phyloP scores from a whole-genome alignment of 306 rosid species.

The Cicer judaicum region DNA sequence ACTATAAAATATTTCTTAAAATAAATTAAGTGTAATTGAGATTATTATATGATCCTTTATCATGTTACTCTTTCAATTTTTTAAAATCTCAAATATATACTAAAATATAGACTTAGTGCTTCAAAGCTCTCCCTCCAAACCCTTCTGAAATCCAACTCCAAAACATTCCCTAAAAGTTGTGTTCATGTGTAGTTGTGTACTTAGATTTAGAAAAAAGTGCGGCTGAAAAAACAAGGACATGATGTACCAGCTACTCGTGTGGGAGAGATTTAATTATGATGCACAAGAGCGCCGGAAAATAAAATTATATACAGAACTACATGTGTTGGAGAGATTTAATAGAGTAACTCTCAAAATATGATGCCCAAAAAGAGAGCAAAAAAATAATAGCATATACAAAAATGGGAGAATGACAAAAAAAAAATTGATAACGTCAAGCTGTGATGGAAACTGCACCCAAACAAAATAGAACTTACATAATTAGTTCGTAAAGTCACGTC shows the following conservation, averaged over 20 bases:
- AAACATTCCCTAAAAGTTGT: neutral
- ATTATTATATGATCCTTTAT: too few relatives aligned
- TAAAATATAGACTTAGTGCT: too few relatives aligned
- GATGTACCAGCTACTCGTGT: constrained; percentile 6
- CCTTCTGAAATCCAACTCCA: too few relatives aligned
- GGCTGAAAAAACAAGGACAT: neutral
- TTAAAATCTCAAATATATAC: too few relatives aligned
- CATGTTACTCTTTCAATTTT: too few relatives aligned
- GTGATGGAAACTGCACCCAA: constrained; percentile 16
- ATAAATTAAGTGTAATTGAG: too few relatives aligned
- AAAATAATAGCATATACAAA: constrained; percentile 27
- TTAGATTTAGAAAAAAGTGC: neutral
- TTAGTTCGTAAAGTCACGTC: constrained; percentile 43
- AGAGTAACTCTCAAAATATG: constrained; percentile 1
- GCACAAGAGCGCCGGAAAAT: neutral
- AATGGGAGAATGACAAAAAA: neutral
- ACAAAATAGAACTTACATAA: constrained; percentile 27
- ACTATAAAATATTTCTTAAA: too few relatives aligned
- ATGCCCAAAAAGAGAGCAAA: neutral
- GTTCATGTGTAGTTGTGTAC: neutral
- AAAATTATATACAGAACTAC: constrained; percentile 26
- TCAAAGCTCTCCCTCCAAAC: too few relatives aligned
- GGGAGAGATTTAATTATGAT: constrained; percentile 10
- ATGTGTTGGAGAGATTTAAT: neutral
- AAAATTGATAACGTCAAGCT: constrained; percentile 12